Evolutionary conservation across 495 filamentous ascomycete species (phyloP).

Genomic region (Copromyces sp.): DNA sequence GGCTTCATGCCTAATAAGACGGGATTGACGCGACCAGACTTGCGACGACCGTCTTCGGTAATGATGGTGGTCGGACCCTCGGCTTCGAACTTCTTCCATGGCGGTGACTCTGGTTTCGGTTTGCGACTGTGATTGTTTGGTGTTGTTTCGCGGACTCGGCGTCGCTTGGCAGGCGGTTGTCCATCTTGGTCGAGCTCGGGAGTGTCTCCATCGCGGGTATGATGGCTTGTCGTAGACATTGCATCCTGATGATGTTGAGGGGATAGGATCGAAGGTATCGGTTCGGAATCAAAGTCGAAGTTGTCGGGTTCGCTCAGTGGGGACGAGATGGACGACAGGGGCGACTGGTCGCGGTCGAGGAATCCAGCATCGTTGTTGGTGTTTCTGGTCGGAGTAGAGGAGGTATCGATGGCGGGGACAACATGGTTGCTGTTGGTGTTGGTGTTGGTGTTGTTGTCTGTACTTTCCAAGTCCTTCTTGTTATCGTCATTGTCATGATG

Average conservation of each 20-base stretch:
- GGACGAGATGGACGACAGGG: not conserved
- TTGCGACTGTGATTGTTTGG: slow-evolving; percentile 24
- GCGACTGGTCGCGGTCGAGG: not conserved
- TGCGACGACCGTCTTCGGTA: slow-evolving; percentile 67
- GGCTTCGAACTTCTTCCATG: slow-evolving; percentile 83
- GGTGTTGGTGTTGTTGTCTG: not conserved
- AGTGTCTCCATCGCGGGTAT: slow-evolving; percentile 1
- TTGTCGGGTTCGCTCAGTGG: not conserved
- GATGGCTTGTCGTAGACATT: not conserved
- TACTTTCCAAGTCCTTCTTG: not conserved
- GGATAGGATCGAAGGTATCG: not conserved
- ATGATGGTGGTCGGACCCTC: slow-evolving; percentile 78
- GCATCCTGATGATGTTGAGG: not conserved
- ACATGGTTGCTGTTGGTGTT: not conserved
- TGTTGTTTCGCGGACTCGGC: slow-evolving; percentile 47
- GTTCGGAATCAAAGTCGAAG: not conserved
- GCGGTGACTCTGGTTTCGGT: slow-evolving; percentile 60
- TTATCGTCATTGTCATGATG: not conserved
- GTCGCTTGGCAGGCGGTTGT: slow-evolving; percentile 57
- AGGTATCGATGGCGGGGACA: not conserved
- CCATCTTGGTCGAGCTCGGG: slow-evolving; percentile 23
- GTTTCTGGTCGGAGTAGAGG: not conserved
- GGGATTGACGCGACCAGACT: slow-evolving; percentile 73
- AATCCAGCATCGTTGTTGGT: not conserved
- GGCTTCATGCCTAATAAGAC: slow-evolving; percentile 59